Evolutionary conservation across 331 rosid species (phyloP).

Genomic region (Quercus lobata): DNA sequence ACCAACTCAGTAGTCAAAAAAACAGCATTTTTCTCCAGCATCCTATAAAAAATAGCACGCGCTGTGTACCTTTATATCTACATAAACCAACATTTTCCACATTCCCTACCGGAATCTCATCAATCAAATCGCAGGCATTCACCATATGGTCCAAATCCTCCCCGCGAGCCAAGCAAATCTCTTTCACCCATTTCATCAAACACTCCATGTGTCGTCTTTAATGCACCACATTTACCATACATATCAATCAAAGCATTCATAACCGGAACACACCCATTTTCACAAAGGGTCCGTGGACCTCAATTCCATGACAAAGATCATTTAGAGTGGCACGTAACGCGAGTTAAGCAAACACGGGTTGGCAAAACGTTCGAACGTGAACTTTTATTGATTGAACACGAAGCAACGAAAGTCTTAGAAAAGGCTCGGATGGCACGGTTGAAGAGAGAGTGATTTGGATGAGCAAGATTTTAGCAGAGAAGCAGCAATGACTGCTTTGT

Average conservation of each 20-base stretch:
- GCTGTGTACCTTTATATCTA: slow-evolving; percentile 2
- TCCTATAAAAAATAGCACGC: slow-evolving; percentile 10
- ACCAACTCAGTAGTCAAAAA: slow-evolving; percentile 17
- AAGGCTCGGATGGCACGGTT: slow-evolving; percentile 2
- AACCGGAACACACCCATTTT: slow-evolving; percentile 15
- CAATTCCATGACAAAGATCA: slow-evolving; percentile 1
- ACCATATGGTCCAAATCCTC: slow-evolving; percentile 12
- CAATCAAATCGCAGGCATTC: neutral
- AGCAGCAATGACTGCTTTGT: slow-evolving; percentile 17
- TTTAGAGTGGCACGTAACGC: neutral
- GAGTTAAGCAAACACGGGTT: slow-evolving; percentile 18
- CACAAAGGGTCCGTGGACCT: slow-evolving; percentile 9
- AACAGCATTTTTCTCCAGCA: slow-evolving; percentile 14
- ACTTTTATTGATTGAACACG: neutral
- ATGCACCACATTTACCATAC: slow-evolving; percentile 13
- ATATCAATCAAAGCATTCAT: slow-evolving; percentile 15
- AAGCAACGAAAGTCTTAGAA: slow-evolving; percentile 3
- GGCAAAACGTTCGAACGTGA: slow-evolving; percentile 6
- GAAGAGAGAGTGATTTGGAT: slow-evolving; percentile 4
- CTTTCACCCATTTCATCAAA: slow-evolving; percentile 12
- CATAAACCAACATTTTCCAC: slow-evolving; percentile 18
- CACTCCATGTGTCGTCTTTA: neutral
- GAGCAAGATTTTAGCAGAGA: slow-evolving; percentile 17
- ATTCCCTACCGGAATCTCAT: slow-evolving; percentile 4
- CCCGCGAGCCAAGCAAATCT: slow-evolving; percentile 17